A percentile compares a stretch with the other conserved stretches of the same genome.
Conservation (phyloP, 106 monocot species). For the Ottelia alismoides region DNA sequence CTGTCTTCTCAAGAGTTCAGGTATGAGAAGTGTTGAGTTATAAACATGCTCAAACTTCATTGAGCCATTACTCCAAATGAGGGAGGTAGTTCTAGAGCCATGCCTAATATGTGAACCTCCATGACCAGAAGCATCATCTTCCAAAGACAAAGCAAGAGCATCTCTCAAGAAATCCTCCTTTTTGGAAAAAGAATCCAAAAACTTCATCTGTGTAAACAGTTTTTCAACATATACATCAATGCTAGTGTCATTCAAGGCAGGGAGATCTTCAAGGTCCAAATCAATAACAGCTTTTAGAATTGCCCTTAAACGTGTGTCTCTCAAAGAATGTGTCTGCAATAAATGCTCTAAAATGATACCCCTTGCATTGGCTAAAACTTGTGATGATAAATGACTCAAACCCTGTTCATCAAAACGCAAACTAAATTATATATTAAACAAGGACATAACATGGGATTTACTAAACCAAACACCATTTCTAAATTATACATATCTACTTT, state of each 20-base stretch:
- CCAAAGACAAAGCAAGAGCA: too few species aligned
- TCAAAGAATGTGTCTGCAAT: conserved; percentile 27
- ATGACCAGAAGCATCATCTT: too few species aligned
- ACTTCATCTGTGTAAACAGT: conserved; percentile 25
- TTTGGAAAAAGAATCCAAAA: conserved; percentile 14
- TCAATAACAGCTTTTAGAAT: conserved; percentile 43
- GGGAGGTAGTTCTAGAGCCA: too few species aligned
- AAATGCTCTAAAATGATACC: conserved; percentile 46
- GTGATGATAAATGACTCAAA: conserved; percentile 36
- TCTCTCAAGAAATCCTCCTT: background rate
- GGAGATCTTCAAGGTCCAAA: conserved; percentile 38
- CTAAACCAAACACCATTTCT: background rate
- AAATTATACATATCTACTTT: too few species aligned
- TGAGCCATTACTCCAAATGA: too few species aligned
- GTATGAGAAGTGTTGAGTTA: too few species aligned
- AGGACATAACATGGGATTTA: background rate
- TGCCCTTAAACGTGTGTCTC: conserved; percentile 28
- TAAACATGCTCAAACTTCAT: too few species aligned
- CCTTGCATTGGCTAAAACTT: conserved; percentile 42
- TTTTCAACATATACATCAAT: conserved; percentile 24
- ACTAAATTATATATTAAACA: background rate
- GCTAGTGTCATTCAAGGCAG: conserved; percentile 6
- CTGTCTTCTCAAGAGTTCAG: too few species aligned
- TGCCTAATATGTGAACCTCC: too few species aligned
- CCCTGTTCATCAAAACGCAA: conserved; percentile 32